Conservation (phyloP, 257 asterid species). For the Scutellaria minor region DNA sequence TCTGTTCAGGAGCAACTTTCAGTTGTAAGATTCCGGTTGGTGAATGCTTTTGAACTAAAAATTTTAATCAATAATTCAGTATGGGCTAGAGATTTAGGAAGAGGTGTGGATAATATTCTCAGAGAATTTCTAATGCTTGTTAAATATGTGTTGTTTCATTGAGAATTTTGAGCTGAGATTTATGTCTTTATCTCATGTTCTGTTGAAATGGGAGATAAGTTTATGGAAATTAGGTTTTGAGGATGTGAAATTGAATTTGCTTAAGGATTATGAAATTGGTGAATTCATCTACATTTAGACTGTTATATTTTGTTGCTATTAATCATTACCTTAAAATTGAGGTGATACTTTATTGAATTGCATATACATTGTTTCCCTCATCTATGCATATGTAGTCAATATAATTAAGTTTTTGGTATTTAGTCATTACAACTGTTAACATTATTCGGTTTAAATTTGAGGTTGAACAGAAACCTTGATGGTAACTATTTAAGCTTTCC, state of each 20-base stretch:
- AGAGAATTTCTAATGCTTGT: not conserved
- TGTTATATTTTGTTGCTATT: not conserved
- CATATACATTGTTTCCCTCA: not conserved
- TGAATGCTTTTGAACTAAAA: not conserved
- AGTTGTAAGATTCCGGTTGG: constrained; percentile 4
- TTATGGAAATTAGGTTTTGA: not conserved
- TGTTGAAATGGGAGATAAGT: constrained; percentile 1
- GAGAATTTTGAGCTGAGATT: constrained; percentile 25
- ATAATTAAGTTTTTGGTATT: constrained; percentile 4
- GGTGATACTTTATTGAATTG: not conserved
- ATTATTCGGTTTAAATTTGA: not conserved
- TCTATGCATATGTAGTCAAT: not conserved
- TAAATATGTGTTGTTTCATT: constrained; percentile 10
- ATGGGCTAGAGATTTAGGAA: constrained; percentile 25
- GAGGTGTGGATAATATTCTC: not conserved
- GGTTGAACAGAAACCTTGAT: not conserved
- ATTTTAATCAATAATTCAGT: not conserved
- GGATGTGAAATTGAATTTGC: not conserved
- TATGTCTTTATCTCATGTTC: not conserved
- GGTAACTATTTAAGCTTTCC: not conserved
- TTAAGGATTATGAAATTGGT: not conserved
- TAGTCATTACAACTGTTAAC: not conserved
- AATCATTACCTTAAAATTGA: not conserved
- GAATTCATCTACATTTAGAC: not conserved
- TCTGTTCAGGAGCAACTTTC: not conserved